A percentile compares a stretch with the other conserved stretches of the same genome.
Conservation (phyloP, 345 rosid genomes). For the Moringa oleifera region DNA sequence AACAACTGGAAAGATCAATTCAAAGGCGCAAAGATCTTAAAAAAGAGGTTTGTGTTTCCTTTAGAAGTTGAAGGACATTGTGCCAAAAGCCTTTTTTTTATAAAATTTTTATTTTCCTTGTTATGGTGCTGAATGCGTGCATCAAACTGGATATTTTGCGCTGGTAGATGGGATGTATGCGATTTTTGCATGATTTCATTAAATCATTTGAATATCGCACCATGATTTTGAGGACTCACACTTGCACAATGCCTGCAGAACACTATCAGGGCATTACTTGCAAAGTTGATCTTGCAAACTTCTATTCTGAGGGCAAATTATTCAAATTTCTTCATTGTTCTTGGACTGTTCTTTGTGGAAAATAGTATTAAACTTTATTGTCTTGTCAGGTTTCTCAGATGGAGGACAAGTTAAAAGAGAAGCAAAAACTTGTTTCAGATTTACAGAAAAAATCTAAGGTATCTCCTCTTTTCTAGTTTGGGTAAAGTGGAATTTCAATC, state of each 20-base stretch:
- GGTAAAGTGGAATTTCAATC: too few species aligned
- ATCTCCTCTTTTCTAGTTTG: not conserved
- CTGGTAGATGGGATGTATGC: not conserved
- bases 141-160: not conserved
- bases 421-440: constrained; percentile 39
- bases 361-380: constrained; percentile 12
- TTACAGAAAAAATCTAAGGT: constrained; percentile 70
- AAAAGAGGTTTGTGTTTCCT: constrained; percentile 45
- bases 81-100: not conserved
- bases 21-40: constrained; percentile 47
- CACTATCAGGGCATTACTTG: not conserved
- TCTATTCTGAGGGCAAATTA: constrained; percentile 3
- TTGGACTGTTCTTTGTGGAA: not conserved
- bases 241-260: not conserved
- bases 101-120: too few species aligned
- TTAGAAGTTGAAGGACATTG: not conserved
- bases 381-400: constrained; percentile 43
- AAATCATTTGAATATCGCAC: not conserved
- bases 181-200: not conserved
- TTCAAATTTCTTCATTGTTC: not conserved
- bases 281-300: not conserved
- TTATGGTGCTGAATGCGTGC: not conserved
- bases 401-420: constrained; percentile 46
- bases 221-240: not conserved
- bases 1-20: constrained; percentile 41